A percentile compares a stretch with the other conserved stretches of the same genome.
Conservation (phyloP, 257 asterid genomes). For the Solanum chiquidenum region DNA sequence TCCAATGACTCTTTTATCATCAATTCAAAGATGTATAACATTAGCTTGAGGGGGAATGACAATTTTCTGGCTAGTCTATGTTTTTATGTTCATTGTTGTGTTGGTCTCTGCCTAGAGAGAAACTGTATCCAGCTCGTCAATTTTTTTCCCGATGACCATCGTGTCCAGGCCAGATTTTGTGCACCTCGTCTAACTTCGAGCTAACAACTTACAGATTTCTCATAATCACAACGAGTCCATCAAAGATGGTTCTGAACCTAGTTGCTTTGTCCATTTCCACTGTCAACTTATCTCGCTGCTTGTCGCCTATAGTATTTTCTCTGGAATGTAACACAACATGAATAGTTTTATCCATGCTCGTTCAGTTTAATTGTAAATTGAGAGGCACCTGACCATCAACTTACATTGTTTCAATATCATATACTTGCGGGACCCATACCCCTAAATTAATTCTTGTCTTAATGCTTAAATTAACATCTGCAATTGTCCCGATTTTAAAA, state of each 20-base stretch:
- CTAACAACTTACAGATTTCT: neutral
- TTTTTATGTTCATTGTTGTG: neutral
- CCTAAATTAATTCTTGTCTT: neutral
- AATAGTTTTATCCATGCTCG: neutral
- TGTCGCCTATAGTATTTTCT: neutral
- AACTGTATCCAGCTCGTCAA: neutral
- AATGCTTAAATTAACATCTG: neutral
- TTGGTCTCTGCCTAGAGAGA: neutral
- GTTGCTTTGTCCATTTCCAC: neutral
- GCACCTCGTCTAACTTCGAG: neutral
- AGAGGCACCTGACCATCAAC: neutral
- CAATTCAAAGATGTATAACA: neutral
- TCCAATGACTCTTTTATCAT: neutral
- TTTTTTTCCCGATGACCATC: neutral
- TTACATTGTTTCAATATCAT: neutral
- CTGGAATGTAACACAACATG: neutral
- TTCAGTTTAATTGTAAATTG: neutral
- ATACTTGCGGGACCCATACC: neutral
- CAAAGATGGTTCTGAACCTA: neutral
- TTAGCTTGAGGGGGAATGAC: neutral
- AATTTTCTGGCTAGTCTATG: neutral
- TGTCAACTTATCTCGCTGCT: neutral
- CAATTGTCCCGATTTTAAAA: neutral
- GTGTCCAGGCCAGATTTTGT: neutral
- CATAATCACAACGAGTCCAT: neutral